A percentile compares a stretch with the other conserved stretches of the same genome.
Conservation (phyloP, 768 basidiomycete genomes). For the Auricularia heimuer region DNA sequence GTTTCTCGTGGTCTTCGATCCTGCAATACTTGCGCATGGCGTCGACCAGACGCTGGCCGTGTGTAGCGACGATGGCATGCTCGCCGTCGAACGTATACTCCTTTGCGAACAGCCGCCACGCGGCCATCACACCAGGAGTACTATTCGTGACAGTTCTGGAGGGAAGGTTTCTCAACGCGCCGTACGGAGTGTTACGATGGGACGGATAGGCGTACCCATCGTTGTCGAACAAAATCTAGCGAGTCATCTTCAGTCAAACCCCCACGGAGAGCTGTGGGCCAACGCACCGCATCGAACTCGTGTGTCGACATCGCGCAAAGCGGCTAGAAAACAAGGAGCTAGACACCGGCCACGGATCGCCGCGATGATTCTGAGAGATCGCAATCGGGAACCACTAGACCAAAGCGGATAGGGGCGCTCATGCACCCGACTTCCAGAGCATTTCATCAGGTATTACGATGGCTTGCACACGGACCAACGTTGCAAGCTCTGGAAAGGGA, state of each 20-base stretch:
- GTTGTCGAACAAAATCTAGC: slow-evolving; percentile 23
- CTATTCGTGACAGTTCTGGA: slow-evolving; percentile 68
- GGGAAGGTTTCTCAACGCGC: neutral
- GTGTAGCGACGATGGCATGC: slow-evolving; percentile 34
- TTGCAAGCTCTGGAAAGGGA: too few relatives aligned
- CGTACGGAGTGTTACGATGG: neutral
- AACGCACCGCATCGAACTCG: neutral
- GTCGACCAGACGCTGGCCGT: slow-evolving; percentile 69
- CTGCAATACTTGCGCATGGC: slow-evolving; percentile 62
- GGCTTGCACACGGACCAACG: too few relatives aligned
- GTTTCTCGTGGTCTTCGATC: slow-evolving; percentile 44
- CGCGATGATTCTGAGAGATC: too few relatives aligned
- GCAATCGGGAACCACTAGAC: too few relatives aligned
- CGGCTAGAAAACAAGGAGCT: neutral
- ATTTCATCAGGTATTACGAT: too few relatives aligned
- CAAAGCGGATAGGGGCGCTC: too few relatives aligned
- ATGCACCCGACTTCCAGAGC: too few relatives aligned
- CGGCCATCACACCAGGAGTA: slow-evolving; percentile 69
- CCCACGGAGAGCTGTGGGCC: too few relatives aligned
- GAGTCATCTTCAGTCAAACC: too few relatives aligned
- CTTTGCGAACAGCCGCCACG: slow-evolving; percentile 62
- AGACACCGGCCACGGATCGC: neutral
- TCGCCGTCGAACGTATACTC: slow-evolving; percentile 54
- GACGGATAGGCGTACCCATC: slow-evolving; percentile 16
- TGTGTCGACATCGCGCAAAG: neutral